These are phyloP conservation scores for Pisolithus marmoratus DNA, from an alignment of 768 basidiomycete species.

Conservation along the genomic window DNA sequence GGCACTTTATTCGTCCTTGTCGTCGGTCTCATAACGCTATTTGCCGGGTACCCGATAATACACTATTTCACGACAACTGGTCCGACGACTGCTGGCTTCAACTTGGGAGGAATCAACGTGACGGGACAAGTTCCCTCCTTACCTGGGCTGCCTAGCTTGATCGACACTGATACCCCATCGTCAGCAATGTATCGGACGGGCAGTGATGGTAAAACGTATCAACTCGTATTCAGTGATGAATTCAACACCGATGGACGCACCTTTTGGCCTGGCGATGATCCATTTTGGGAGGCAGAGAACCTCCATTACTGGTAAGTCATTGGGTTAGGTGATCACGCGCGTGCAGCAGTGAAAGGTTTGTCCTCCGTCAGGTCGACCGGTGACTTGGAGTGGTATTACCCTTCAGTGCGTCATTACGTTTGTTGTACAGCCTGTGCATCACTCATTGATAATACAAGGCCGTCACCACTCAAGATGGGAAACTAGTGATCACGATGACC, in stretches of 20 bases:
- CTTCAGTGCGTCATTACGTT: constrained; percentile 40
- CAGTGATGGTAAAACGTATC: constrained; percentile 70
- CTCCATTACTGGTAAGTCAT: constrained; percentile 68
- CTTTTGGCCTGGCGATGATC: constrained; percentile 79
- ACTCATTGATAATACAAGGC: constrained; percentile 30
- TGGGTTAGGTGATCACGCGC: not conserved
- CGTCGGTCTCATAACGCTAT: constrained; percentile 66
- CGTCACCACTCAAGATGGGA: constrained; percentile 71
- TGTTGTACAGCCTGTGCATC: not conserved
- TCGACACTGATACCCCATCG: constrained; percentile 74
- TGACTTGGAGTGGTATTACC: constrained; percentile 84
- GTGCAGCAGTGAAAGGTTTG: not conserved
- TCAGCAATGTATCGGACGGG: constrained; percentile 53
- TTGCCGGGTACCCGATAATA: constrained; percentile 86
- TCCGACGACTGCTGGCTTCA: constrained; percentile 49
- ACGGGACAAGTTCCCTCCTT: constrained; percentile 84
- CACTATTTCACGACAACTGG: constrained; percentile 38
- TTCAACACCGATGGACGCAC: constrained; percentile 69
- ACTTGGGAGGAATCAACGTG: constrained; percentile 78
- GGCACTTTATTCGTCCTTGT: constrained; percentile 66
- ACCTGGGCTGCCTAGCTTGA: constrained; percentile 56
- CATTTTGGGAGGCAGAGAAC: constrained; percentile 82
- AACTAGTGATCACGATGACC: constrained; percentile 74
- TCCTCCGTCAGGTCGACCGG: constrained; percentile 46
- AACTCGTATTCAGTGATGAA: constrained; percentile 86